Base-by-base conservation (phyloP, 495 filamentous ascomycete genomes). In the Podospora fimiseda region DNA sequence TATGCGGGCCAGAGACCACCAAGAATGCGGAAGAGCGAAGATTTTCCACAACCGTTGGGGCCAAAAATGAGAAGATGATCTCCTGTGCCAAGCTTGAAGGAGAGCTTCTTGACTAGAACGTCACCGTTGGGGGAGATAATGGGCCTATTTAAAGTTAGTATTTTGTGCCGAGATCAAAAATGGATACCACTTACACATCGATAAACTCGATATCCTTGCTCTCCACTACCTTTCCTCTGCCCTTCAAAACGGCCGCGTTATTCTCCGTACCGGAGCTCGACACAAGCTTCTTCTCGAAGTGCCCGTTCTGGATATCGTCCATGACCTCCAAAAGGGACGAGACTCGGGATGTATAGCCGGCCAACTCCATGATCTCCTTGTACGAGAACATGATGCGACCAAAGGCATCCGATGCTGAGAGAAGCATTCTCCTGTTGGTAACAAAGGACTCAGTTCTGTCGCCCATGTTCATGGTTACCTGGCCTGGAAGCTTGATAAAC, bases 1-100 rank as follows among this genome's bases (percentile, higher is more conserved):
- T 97, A 97, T 27, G 97, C 94, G n/a, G 93, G 93, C 93, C 93
- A 98, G 1, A 98, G 80, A 7, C 93, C 93, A 46, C 93, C 93
- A 30, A 98, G 79, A 62, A 98, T 98, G 21, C 93, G 83, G 75
- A 98, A 98, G 3, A 98, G 80, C 16, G 86, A 90, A 0, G 89
- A 95, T 68, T 98, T 98, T 38, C 93, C 93, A 68, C 93, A 98
- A 19, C 93, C 93, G 65, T 98, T 98, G 15, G 93, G 93, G 2
- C 93, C 93, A 21, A 96, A 88, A 43, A 98, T 94, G 33, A 98
- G 79, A 9, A 98, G 82, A 61, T 98, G 94, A 46, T 94, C 88
- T 48, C 89, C 88, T 1, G 83, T 84, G 43, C 82, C 78, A 61
- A 98, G 87, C 33, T 81, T 81, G 76, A 98, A 97, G 36, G 88